A percentile compares a stretch with the other conserved stretches of the same genome.
These are phyloP conservation scores for Colletotrichum caudatum DNA, from an alignment of 2,329 filamentous ascomycete genomes.

Conservation along the genomic window DNA sequence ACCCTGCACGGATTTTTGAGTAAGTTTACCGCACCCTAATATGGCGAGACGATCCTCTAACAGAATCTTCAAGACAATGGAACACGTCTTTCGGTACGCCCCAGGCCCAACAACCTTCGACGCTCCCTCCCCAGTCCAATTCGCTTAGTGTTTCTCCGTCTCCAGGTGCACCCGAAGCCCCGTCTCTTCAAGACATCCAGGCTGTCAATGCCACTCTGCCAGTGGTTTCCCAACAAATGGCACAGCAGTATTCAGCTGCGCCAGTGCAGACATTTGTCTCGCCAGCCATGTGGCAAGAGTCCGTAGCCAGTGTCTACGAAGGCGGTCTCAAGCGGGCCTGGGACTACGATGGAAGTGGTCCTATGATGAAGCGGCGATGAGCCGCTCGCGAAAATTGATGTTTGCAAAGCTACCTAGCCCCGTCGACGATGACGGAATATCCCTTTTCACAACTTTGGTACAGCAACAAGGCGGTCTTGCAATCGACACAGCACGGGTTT, in stretches of 20 bases:
- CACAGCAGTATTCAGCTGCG: conserved; percentile 64
- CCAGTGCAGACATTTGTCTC: conserved; percentile 72
- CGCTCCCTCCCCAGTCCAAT: conserved; percentile 60
- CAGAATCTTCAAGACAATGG: conserved; percentile 77
- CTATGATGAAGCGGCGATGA: conserved; percentile 46
- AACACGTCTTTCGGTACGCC: conserved; percentile 91
- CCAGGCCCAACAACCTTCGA: conserved; percentile 57
- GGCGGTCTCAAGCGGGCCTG: conserved; percentile 72
- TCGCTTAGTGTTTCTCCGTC: conserved; percentile 66
- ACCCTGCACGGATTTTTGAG: conserved; percentile 90
- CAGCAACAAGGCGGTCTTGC: conserved; percentile 6
- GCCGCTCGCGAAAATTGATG: conserved; percentile 8
- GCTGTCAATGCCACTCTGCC: conserved; percentile 60
- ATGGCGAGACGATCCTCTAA: conserved; percentile 34
- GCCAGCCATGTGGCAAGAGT: conserved; percentile 80
- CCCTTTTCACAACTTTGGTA: conserved; percentile 2
- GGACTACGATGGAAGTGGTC: conserved; percentile 63
- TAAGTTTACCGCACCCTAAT: conserved; percentile 62
- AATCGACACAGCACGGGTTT: conserved; percentile 3
- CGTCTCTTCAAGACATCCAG: conserved; percentile 66
- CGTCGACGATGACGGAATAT: not conserved
- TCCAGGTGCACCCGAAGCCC: conserved; percentile 66
- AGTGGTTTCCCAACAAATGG: conserved; percentile 59
- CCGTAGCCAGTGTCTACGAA: conserved; percentile 76
- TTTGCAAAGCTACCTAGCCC: conserved; percentile 6